Base-by-base conservation (phyloP, 2,329 filamentous ascomycete species). In the Tympanopsis confertula region DNA sequence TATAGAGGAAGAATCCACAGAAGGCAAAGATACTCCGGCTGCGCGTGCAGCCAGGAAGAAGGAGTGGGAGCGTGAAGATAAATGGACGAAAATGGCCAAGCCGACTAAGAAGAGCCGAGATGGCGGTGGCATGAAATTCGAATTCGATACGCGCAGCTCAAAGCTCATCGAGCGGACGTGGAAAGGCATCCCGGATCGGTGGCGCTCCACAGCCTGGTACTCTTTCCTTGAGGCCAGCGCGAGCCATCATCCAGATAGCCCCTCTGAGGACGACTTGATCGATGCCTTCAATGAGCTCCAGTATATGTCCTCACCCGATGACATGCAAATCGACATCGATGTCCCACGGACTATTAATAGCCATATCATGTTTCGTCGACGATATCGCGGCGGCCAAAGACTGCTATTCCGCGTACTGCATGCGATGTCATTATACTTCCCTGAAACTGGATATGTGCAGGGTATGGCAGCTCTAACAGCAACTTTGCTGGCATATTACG, bases 151-250 rank as follows among this genome's bases (percentile, higher is more conserved):
- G 3, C 65, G 61, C 37, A 75, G 71, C 50, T 57, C 74, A 4
- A 74, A 83, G 51, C 57, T 86, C 35, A 73, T 84, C 29, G 73
- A 77, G 39, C 66, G 81, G 35, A 83, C 79, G 1, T 86, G 81
- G 81, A 86, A 86, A 54, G 81, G 81, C 10, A 82, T 86, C 42
- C 81, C 81, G 1, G 81, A 86, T 53, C 69, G 76, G 39, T 85
- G 81, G 81, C 71, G 81, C 35, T 67, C 76, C 30, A 76, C 75
- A 2, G 81, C 80, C 3, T 86, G 81, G 81, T 77, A 81, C 54
- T 74, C 77, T 15, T 86, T 86, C 50, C 62, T 86, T 10, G 68
- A 70, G 26, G 61, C 73, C 13, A 81, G 75, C 41, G 77, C 78
- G 15, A 74, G 68, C 47, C 69, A 66, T 46, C 63, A 66, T 37